These are phyloP conservation scores for Fagopyrum tataricum DNA, from an alignment of 148 eudicot species.

Conservation along the genomic window DNA sequence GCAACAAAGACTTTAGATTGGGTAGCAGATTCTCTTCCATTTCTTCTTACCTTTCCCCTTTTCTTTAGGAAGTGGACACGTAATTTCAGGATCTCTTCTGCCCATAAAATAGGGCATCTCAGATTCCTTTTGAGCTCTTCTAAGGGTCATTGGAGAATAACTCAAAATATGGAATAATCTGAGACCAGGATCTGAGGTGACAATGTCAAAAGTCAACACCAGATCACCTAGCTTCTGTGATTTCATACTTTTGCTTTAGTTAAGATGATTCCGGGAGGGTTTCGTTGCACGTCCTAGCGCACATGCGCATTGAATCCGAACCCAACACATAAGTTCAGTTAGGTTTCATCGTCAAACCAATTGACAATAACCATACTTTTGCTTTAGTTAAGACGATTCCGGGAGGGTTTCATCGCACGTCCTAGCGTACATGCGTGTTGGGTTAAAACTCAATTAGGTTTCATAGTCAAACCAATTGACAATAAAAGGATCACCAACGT, in stretches of 20 bases:
- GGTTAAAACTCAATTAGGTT: no score
- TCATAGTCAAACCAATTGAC: background rate
- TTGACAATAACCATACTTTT: no score
- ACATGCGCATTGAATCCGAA: no score
- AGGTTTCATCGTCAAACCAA: no score
- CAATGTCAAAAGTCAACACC: background rate
- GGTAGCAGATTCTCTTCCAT: background rate
- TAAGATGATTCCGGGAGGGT: background rate
- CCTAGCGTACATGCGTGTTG: no score
- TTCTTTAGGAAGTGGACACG: background rate
- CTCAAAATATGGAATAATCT: background rate
- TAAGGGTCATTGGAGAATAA: background rate
- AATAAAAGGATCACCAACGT: no score
- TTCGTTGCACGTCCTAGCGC: background rate
- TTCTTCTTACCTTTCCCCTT: background rate
- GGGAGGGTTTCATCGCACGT: background rate
- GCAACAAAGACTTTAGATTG: background rate
- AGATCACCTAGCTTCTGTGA: no score
- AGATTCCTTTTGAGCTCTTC: background rate
- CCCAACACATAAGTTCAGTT: no score
- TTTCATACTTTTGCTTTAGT: background rate
- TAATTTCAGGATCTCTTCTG: background rate
- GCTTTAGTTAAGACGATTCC: background rate
- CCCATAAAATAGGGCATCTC: background rate
- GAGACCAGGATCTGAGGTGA: background rate